Evolutionary conservation across 768 basidiomycete species (phyloP).

Genomic region (Podaxis sp.): DNA sequence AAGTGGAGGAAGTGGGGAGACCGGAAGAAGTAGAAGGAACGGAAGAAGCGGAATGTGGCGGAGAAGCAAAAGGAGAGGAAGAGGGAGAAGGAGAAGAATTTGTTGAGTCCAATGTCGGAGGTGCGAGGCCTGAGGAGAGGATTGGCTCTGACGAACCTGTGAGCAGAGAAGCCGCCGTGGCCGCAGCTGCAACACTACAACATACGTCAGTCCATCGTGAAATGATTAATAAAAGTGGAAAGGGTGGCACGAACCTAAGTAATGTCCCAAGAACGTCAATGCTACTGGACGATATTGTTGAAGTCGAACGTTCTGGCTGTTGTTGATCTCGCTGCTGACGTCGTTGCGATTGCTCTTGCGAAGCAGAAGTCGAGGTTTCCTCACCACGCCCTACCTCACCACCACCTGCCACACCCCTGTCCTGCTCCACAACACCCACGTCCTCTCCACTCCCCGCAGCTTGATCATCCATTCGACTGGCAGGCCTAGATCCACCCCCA

Average conservation of each 20-base stretch:
- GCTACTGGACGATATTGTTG: slow-evolving; percentile 63
- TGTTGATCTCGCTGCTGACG: slow-evolving; percentile 5
- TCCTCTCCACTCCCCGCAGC: slow-evolving; percentile 11
- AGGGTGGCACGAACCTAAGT: slow-evolving; percentile 55
- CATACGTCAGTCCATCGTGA: background rate
- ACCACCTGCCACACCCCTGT: background rate
- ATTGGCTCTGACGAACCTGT: slow-evolving; percentile 69
- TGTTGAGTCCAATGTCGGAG: slow-evolving; percentile 23
- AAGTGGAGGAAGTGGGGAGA: slow-evolving; percentile 18
- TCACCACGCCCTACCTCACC: slow-evolving; percentile 1
- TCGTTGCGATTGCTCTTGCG: background rate
- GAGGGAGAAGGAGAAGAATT: slow-evolving; percentile 7
- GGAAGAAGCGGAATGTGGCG: slow-evolving; percentile 20
- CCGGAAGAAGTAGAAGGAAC: slow-evolving; percentile 30
- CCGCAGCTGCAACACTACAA: slow-evolving; percentile 81
- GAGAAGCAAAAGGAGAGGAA: slow-evolving; percentile 1
- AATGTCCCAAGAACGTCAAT: slow-evolving; percentile 84
- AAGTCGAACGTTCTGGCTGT: slow-evolving; percentile 20
- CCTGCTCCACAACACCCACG: slow-evolving; percentile 10
- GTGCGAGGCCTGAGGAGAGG: slow-evolving; percentile 53
- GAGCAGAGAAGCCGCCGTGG: slow-evolving; percentile 85
- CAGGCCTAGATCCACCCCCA: slow-evolving; percentile 33
- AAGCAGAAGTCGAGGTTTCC: background rate
- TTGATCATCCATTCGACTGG: slow-evolving; percentile 18
- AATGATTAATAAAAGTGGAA: background rate